Base-by-base conservation (phyloP, 176 grass and related monocot genomes). In the Olyra latifolia region DNA sequence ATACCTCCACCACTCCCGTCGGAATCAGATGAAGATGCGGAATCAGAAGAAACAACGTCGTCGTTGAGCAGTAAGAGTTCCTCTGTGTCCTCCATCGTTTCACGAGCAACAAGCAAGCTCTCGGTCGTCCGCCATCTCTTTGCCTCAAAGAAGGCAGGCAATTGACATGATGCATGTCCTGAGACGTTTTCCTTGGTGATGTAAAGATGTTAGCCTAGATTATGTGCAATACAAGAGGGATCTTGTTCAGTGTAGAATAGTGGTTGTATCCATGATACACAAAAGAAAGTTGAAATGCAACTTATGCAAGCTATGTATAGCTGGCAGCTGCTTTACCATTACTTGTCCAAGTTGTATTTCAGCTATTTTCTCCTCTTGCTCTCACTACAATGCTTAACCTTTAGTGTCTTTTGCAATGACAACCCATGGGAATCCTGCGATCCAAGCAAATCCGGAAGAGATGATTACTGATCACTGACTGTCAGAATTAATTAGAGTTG, bases 91-190 rank as follows among this genome's bases (percentile, higher is more conserved):
- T 88, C 96, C 20, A 83, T 93, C 61, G 85, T 91, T 72, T 79
- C 93, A 10, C 90, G 93, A 0, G 84, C 89, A 2, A 91, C 80
- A 61, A 94, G 97, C 81, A 99, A 99, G 86, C 84, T 93, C 63
- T 93, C 88, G 11, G 92, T 99, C 69, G 88, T 99, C 78, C 91
- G 97, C 62, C 97, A 99, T 79, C 97, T 99, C 68, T 93, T 99
- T 7, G 89, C 93, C 67, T 92, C 88, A 63, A 99, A 95, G 84
- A 99, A 89, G 80, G 60, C 87, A 63, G 69, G 88, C 54, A 92
- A 95, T 86, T 81, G 84, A 58, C 89, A 77, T 94, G 84, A 86
- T 86, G 40, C 72, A 81, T 85, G 55, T 44, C 83, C 78, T 25
- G 88, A 82, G 82, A 82, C 61, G 73, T 58, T 82, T 77, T 62